These are phyloP conservation scores for Gossypium gossypioides DNA, from an alignment of 441 rosid genomes.

Conservation along the genomic window DNA sequence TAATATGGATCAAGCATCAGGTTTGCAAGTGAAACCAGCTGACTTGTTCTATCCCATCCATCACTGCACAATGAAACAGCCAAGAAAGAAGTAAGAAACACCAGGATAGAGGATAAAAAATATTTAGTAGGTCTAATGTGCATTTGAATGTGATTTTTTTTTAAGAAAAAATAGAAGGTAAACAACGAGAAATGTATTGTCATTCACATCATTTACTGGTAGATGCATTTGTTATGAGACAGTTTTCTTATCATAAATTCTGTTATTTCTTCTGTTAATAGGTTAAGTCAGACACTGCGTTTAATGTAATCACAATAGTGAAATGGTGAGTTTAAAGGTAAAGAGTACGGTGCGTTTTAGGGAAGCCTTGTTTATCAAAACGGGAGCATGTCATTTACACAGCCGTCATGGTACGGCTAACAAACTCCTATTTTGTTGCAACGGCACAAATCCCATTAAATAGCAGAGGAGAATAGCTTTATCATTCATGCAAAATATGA, in stretches of 20 bases:
- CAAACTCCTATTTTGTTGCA: background rate
- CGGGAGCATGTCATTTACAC: background rate
- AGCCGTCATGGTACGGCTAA: background rate
- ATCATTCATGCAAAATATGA: background rate
- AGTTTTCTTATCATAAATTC: background rate
- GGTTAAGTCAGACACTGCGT: background rate
- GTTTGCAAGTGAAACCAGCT: constrained; percentile 88
- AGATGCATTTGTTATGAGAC: background rate
- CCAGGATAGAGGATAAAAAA: background rate
- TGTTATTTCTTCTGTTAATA: background rate
- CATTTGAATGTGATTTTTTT: background rate
- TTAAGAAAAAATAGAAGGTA: background rate
- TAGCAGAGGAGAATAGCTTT: too few species aligned
- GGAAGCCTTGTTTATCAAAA: background rate
- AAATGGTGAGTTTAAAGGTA: background rate
- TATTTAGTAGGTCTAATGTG: background rate
- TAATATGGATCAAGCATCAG: constrained; percentile 95
- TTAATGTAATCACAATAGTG: background rate
- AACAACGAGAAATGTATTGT: background rate
- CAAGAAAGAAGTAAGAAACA: constrained; percentile 10
- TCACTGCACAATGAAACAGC: constrained; percentile 50
- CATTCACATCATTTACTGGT: background rate
- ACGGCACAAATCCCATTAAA: background rate
- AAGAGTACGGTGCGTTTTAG: background rate
- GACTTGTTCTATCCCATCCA: constrained; percentile 99